Conservation (phyloP, 1,284 basidiomycete genomes). For the Puccinia novopanici region DNA sequence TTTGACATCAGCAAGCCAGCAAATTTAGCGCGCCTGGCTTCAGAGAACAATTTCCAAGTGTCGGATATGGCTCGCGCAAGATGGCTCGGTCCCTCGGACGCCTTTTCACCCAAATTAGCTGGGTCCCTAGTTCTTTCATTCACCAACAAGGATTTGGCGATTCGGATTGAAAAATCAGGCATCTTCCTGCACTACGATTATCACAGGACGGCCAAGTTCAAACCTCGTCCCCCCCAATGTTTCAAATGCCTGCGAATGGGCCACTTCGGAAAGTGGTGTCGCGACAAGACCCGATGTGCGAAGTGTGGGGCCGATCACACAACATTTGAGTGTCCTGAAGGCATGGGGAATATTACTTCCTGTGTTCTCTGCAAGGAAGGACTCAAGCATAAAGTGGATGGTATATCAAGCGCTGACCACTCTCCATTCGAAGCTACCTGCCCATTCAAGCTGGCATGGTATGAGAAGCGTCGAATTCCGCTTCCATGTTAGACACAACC, state of each 20-base stretch:
- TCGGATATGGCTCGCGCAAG: background rate
- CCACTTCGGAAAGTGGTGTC: constrained; percentile 23
- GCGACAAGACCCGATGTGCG: background rate
- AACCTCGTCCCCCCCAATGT: constrained; percentile 1
- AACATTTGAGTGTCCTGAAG: background rate
- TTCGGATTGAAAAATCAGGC: constrained; percentile 11
- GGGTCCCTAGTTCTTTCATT: background rate
- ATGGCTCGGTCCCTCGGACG: background rate
- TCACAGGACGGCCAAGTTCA: background rate
- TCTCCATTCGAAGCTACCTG: too few species aligned
- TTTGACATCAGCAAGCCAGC: too few species aligned
- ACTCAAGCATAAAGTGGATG: too few species aligned
- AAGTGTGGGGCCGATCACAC: too few species aligned
- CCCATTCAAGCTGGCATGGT: too few species aligned
- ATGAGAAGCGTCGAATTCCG: too few species aligned
- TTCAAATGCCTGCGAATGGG: constrained; percentile 32
- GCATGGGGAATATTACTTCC: background rate
- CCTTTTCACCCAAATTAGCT: background rate
- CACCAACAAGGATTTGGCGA: constrained; percentile 9
- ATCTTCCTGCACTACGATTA: constrained; percentile 19
- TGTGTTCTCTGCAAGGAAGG: background rate
- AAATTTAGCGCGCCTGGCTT: background rate
- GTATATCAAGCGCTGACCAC: too few species aligned
- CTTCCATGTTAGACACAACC: background rate
- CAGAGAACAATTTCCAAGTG: background rate